A percentile compares a stretch with the other conserved stretches of the same genome.
phyloP scores from a whole-genome alignment of 495 filamentous ascomycete species.

The Pyrenula aspistea region DNA sequence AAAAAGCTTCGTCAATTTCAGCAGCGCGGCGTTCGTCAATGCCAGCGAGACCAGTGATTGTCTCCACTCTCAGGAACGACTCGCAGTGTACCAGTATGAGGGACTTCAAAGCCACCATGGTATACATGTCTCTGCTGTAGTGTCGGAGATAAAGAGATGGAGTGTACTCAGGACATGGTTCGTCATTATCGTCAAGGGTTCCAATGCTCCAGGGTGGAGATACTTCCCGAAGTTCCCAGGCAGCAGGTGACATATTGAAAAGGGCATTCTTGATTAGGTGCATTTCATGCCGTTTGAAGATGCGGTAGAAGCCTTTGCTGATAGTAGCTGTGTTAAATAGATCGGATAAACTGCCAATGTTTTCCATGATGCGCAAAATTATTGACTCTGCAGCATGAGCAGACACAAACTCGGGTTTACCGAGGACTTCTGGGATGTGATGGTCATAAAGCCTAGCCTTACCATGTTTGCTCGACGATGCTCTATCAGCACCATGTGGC shows the following conservation, averaged over 20 bases:
- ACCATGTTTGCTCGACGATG: background rate
- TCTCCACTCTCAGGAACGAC: constrained; percentile 46
- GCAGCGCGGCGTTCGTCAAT: constrained; percentile 33
- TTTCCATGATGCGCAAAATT: constrained; percentile 37
- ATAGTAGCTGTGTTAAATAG: constrained; percentile 44
- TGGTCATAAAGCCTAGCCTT: background rate
- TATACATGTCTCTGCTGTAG: constrained; percentile 45
- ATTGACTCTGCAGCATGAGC: constrained; percentile 32
- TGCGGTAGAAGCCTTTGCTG: constrained; percentile 45
- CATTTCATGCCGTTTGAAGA: constrained; percentile 50
- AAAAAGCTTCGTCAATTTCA: constrained; percentile 53
- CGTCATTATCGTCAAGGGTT: constrained; percentile 26
- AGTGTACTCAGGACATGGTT: constrained; percentile 43
- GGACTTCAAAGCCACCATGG: constrained; percentile 45
- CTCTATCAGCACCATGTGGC: background rate
- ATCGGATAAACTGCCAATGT: constrained; percentile 39
- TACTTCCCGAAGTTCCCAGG: constrained; percentile 56
- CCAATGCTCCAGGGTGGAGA: constrained; percentile 41
- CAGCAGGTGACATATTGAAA: constrained; percentile 45
- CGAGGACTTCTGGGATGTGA: background rate
- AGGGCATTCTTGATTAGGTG: constrained; percentile 41
- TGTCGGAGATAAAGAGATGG: constrained; percentile 42
- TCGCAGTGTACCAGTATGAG: constrained; percentile 47
- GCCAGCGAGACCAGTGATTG: constrained; percentile 41
- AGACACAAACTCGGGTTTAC: constrained; percentile 14